Conservation (phyloP, 1,284 basidiomycete genomes). For the Trichosporon ovoides region DNA sequence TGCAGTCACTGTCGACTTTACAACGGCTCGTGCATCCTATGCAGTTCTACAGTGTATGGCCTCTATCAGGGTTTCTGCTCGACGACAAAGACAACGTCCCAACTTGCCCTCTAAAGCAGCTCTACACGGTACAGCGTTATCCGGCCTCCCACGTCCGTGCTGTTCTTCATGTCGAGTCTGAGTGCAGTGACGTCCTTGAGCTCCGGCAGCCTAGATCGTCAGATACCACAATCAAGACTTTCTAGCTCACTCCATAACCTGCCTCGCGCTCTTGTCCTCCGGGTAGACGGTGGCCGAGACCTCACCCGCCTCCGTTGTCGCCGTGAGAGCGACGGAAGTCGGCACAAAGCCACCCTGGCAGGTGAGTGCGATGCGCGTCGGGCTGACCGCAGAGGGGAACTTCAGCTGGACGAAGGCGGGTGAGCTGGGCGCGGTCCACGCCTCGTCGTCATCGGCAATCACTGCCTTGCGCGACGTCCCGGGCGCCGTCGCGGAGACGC, state of each 20-base stretch:
- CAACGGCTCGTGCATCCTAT: background rate
- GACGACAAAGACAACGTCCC: background rate
- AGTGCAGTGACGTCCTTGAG: background rate
- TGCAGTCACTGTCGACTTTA: background rate
- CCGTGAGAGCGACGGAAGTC: constrained; percentile 26
- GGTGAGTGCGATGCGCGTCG: constrained; percentile 39
- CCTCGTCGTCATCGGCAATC: constrained; percentile 28
- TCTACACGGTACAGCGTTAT: constrained; percentile 47
- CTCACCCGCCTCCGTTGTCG: constrained; percentile 27
- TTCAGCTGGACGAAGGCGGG: constrained; percentile 35
- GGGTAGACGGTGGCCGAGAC: constrained; percentile 41
- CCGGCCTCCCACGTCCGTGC: constrained; percentile 46
- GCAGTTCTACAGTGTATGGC: background rate
- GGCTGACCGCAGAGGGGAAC: constrained; percentile 34
- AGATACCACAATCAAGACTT: background rate
- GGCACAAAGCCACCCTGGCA: constrained; percentile 50
- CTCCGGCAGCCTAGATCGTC: constrained; percentile 9
- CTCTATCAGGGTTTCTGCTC: background rate
- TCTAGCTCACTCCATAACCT: constrained; percentile 42
- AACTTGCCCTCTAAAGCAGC: constrained; percentile 14
- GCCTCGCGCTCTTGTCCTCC: constrained; percentile 43
- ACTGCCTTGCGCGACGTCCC: constrained; percentile 25
- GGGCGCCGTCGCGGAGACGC: constrained; percentile 26
- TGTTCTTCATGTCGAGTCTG: constrained; percentile 43
- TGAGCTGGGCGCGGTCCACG: constrained; percentile 33